Evolutionary conservation across 1,284 basidiomycete genomes (phyloP).

Genomic region (Cryptococcus depauperatus): DNA sequence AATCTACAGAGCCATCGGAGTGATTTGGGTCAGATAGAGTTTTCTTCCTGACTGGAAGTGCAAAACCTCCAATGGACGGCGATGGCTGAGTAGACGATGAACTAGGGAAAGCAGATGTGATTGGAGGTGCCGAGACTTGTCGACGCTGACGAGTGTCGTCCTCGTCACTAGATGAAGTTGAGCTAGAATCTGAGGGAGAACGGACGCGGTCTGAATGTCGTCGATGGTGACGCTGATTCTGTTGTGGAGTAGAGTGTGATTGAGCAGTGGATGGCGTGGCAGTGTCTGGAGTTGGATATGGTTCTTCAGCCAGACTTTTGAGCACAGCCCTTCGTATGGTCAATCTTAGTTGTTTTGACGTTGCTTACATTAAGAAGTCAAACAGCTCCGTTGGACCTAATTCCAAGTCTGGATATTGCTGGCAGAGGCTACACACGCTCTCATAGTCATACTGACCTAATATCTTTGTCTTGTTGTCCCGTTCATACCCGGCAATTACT

Average conservation of each 20-base stretch:
- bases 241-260: slow-evolving; percentile 19
- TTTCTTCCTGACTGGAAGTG: slow-evolving; percentile 21
- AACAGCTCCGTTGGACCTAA: slow-evolving; percentile 29
- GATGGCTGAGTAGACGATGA: background rate
- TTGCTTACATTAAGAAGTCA: slow-evolving; percentile 26
- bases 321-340: slow-evolving; percentile 6
- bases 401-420: slow-evolving; percentile 21
- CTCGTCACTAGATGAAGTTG: slow-evolving; percentile 25
- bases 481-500: slow-evolving; percentile 22
- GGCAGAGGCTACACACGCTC: slow-evolving; percentile 16
- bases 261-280: slow-evolving; percentile 14
- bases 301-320: slow-evolving; percentile 6
- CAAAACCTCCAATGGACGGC: background rate
- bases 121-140: slow-evolving; percentile 20
- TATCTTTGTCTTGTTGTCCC: slow-evolving; percentile 23
- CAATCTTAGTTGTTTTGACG: background rate
- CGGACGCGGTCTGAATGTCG: slow-evolving; percentile 34
- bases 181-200: slow-evolving; percentile 34
- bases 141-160: slow-evolving; percentile 4
- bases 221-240: slow-evolving; percentile 12
- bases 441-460: slow-evolving; percentile 25
- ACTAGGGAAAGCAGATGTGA: slow-evolving; percentile 3
- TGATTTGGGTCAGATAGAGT: slow-evolving; percentile 23
- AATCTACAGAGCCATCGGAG: slow-evolving; percentile 13
- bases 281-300: slow-evolving; percentile 11